Evolutionary conservation across 139 green algal genomes (phyloP), one percentile per base, ranked within the genome.

Genomic region (Picochlorum sp.): DNA sequence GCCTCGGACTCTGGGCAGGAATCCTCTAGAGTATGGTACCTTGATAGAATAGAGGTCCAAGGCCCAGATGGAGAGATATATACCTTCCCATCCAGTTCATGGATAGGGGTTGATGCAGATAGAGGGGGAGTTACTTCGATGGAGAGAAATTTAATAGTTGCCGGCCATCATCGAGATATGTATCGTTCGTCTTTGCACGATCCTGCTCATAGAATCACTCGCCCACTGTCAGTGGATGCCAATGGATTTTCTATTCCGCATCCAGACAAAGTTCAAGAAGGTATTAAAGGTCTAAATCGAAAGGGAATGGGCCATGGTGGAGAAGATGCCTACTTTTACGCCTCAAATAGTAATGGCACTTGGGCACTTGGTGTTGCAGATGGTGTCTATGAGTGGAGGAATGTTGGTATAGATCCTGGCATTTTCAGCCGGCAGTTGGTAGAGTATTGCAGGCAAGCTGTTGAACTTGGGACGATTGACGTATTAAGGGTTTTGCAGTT

Each of bases 301-400:
- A 73, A 80, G 40, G 69, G 77, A 7, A 77, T 73, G 32, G 88
- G 89, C 4, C 82, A 83, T 51, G 89, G 66, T 5, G 89, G 89
- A 1, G 89, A 96, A 65, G 88, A 94, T 70, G 75, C 84, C 0
- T 96, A 94, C 77, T 94, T 93, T 59, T 83, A 67, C 43, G 57
- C 40, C 31, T 44, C 56, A 26, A 72, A 66, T 36, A 88, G 80
- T 50, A 74, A 79, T 45, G 59, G 57, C 55, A 64, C 87, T 8
- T 81, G 81, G 41, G 88, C 72, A 10, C 77, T 97, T 73, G 90
- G 88, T 29, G 85, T 97, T 22, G 81, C 89, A 13, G 90, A 97
- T 60, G 90, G 90, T 7, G 85, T 97, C 28, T 97, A 92, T 70
- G 78, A 81, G 69, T 96, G 89, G 90, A 72, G 79, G 12, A 63